These are phyloP conservation scores for Petunia hybrid DNA, from an alignment of 305 asterid genomes.

Conservation along the genomic window DNA sequence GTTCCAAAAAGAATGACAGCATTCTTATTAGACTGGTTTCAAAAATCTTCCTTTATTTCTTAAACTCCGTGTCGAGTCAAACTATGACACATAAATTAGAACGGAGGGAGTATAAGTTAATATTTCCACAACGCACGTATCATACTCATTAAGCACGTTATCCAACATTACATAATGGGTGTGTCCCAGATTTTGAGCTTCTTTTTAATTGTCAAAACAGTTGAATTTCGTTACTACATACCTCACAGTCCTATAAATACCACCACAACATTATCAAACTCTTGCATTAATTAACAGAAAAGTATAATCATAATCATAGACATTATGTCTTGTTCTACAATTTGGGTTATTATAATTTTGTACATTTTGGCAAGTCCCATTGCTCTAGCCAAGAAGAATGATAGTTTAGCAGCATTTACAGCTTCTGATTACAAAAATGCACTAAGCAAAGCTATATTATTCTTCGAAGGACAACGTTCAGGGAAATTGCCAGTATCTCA, in stretches of 20 bases:
- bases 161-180: slow-evolving; percentile 15
- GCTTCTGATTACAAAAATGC: slow-evolving; percentile 58
- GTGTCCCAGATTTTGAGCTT: neutral
- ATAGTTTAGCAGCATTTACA: neutral
- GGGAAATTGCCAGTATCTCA: slow-evolving; percentile 67
- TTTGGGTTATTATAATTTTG: slow-evolving; percentile 38
- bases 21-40: no score
- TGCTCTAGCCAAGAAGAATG: slow-evolving; percentile 30
- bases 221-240: neutral
- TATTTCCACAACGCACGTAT: neutral
- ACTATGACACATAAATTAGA: no score
- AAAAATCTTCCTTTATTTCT: no score
- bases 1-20: no score
- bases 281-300: neutral
- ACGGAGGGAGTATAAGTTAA: neutral
- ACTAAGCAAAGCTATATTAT: slow-evolving; percentile 64
- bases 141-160: neutral
- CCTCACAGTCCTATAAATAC: slow-evolving; percentile 21
- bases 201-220: neutral
- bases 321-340: slow-evolving; percentile 39
- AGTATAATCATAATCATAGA: neutral
- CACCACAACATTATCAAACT: neutral
- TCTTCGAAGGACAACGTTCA: slow-evolving; percentile 85
- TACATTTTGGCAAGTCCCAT: slow-evolving; percentile 28
- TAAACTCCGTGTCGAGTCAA: no score